These are phyloP conservation scores for Geotrichum cucujoidarum DNA, from an alignment of 1,139 yeast genomes.

Conservation along the genomic window DNA sequence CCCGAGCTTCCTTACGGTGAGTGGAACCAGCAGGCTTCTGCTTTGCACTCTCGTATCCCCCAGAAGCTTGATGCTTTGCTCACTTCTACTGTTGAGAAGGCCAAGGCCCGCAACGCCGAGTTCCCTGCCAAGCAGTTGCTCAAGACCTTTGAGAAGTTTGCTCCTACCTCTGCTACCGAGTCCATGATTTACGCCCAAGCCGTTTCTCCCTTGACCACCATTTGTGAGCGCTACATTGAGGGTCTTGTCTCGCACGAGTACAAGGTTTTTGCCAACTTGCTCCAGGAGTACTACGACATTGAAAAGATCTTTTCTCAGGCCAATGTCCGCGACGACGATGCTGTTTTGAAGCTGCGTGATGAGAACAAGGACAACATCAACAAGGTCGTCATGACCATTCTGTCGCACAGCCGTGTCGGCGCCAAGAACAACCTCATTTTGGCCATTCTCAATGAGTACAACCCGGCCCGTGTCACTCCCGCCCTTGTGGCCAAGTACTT, in stretches of 20 bases:
- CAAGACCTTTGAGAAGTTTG: constrained; percentile 54
- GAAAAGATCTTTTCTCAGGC: constrained; percentile 76
- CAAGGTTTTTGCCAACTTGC: constrained; percentile 60
- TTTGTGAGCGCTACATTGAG: constrained; percentile 63
- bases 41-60: constrained; percentile 88
- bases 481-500: constrained; percentile 62
- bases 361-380: constrained; percentile 72
- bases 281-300: constrained; percentile 67
- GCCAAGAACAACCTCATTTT: constrained; percentile 86
- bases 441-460: constrained; percentile 74
- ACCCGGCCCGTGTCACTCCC: constrained; percentile 54
- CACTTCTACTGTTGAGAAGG: constrained; percentile 53
- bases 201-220: constrained; percentile 66
- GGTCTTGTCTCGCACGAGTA: constrained; percentile 86
- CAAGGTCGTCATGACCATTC: constrained; percentile 64
- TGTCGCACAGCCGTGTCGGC: constrained; percentile 89
- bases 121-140: constrained; percentile 88
- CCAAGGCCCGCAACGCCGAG: constrained; percentile 62
- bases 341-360: constrained; percentile 78
- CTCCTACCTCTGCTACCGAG: constrained; percentile 46
- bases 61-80: constrained; percentile 65
- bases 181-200: constrained; percentile 46
- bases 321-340: constrained; percentile 69
- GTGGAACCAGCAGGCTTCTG: constrained; percentile 82
- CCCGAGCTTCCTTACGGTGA: constrained; percentile 86